Evolutionary conservation across 2,329 filamentous ascomycete genomes (phyloP).

Genomic region (Pseudonectria foliicola): DNA sequence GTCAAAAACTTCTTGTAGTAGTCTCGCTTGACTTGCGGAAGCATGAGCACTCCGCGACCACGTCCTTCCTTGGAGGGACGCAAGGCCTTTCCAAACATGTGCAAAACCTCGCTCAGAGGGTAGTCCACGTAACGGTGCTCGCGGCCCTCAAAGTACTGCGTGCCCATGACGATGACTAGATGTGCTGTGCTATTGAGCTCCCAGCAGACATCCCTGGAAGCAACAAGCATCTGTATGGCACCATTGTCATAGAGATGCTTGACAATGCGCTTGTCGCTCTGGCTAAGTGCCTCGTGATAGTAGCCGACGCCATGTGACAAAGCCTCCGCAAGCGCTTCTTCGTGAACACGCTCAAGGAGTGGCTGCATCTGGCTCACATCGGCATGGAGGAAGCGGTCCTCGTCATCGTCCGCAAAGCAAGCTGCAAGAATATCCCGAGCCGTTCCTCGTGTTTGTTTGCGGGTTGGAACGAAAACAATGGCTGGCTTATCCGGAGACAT

Average conservation of each 20-base stretch:
- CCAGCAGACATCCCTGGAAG: constrained; percentile 86
- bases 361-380: constrained; percentile 75
- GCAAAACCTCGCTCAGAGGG: constrained; percentile 83
- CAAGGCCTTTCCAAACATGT: constrained; percentile 96
- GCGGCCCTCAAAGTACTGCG: constrained; percentile 92
- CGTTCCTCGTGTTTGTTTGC: constrained; percentile 86
- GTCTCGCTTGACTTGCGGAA: constrained; percentile 86
- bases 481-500: constrained; percentile 84
- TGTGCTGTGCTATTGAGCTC: constrained; percentile 84
- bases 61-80: constrained; percentile 71
- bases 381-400: constrained; percentile 87
- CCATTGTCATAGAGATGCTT: constrained; percentile 85
- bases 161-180: constrained; percentile 93
- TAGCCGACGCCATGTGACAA: constrained; percentile 93
- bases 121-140: constrained; percentile 98
- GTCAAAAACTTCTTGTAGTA: constrained; percentile 99
- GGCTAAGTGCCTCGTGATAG: constrained; percentile 87
- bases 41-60: constrained; percentile 90
- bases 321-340: constrained; percentile 80
- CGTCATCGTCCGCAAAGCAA: constrained; percentile 80
- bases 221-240: constrained; percentile 76
- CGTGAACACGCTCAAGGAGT: constrained; percentile 74
- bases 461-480: constrained; percentile 83
- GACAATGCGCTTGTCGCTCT: constrained; percentile 87
- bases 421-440: constrained; percentile 83